Percentiles rank a stretch among this genome's conserved stretches.
phyloP scores from a whole-genome alignment of 306 rosid species.

The Cucumis cinereus region DNA sequence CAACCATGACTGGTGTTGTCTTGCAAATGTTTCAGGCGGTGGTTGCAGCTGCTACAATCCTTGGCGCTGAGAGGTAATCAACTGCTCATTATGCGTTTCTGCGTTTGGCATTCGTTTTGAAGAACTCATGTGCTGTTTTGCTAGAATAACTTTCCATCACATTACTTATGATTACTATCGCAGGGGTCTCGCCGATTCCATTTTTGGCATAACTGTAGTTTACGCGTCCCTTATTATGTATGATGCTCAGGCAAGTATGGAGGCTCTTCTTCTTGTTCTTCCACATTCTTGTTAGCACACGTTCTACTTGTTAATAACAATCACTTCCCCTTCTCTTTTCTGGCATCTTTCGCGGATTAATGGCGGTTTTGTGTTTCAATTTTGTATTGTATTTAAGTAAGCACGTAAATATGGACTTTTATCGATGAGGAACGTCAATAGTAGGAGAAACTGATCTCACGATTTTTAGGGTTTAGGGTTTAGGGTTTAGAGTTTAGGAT shows the following conservation, averaged over 20 bases:
- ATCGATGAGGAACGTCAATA: background rate
- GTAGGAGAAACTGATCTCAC: background rate
- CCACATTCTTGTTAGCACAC: background rate
- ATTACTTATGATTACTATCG: constrained; percentile 2
- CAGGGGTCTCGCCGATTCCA: constrained; percentile 87
- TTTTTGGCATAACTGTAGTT: constrained; percentile 65
- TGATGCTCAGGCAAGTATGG: constrained; percentile 71
- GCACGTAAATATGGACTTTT: background rate
- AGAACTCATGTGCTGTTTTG: background rate
- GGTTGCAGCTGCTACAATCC: constrained; percentile 66
- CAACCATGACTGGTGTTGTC: background rate
- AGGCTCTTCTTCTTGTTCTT: background rate
- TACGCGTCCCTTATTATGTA: constrained; percentile 93
- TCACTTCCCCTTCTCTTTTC: background rate
- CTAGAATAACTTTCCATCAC: background rate
- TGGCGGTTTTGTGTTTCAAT: background rate
- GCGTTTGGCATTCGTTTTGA: background rate
- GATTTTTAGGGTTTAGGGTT: too few species aligned
- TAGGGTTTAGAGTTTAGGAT: too few species aligned
- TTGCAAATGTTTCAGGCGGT: constrained; percentile 35
- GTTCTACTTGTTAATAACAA: background rate
- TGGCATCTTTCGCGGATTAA: background rate
- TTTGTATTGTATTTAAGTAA: background rate
- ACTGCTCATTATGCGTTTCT: constrained; percentile 2
- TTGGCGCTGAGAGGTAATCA: constrained; percentile 72